These are phyloP conservation scores for Colletotrichum sp. DNA, from an alignment of 2,329 filamentous ascomycete species.

Conservation along the genomic window DNA sequence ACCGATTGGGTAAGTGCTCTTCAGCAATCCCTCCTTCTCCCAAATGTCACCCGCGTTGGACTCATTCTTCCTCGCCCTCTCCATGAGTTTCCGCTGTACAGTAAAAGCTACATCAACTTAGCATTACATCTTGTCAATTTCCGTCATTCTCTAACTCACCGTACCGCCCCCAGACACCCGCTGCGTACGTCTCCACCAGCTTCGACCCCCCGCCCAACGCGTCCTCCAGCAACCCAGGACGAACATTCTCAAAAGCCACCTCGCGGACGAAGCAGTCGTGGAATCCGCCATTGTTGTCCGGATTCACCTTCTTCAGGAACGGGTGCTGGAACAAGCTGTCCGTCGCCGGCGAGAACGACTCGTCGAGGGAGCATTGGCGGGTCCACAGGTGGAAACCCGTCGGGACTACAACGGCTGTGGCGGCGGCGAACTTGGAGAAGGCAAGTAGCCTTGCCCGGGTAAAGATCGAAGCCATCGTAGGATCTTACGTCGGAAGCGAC, in stretches of 20 bases:
- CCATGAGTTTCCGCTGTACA: constrained; percentile 2
- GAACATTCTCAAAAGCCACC: neutral
- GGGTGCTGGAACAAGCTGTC: constrained; percentile 2
- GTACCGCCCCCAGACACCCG: constrained; percentile 19
- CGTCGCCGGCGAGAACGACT: neutral
- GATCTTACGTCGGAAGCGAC: too few relatives aligned
- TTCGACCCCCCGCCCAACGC: constrained; percentile 5
- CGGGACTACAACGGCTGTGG: neutral
- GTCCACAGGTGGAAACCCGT: constrained; percentile 20
- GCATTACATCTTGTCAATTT: neutral
- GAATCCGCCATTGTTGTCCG: neutral
- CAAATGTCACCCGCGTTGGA: neutral
- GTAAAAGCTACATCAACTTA: neutral
- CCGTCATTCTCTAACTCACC: neutral
- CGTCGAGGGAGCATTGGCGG: constrained; percentile 7
- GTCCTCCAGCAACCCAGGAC: constrained; percentile 12
- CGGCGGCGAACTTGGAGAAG: neutral
- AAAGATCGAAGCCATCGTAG: neutral
- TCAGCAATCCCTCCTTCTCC: neutral
- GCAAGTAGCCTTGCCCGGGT: neutral
- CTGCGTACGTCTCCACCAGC: constrained; percentile 11
- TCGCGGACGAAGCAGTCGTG: constrained; percentile 8
- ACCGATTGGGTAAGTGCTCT: neutral
- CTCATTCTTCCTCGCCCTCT: neutral
- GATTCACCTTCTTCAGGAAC: neutral